Evolutionary conservation across 139 green algal genomes (phyloP).

Genomic region (Chlorella sp.): DNA sequence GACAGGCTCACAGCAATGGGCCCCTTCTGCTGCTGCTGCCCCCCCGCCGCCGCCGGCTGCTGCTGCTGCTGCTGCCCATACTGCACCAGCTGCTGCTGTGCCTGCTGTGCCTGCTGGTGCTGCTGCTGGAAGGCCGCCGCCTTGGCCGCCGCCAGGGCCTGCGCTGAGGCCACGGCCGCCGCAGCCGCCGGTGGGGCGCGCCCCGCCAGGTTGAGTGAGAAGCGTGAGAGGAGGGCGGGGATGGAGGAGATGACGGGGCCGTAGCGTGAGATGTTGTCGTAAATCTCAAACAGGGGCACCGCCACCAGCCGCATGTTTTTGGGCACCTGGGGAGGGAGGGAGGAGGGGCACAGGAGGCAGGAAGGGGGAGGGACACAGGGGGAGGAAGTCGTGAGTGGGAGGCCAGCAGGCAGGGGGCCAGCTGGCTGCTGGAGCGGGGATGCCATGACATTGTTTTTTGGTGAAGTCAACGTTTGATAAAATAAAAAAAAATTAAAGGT

Average conservation of each 20-base stretch:
- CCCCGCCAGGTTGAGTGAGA: conserved; percentile 67
- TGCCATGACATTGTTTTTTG: too few relatives aligned
- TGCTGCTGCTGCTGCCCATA: conserved; percentile 21
- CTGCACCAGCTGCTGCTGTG: conserved; percentile 21
- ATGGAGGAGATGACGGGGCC: conserved; percentile 84
- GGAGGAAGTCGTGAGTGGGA: not conserved
- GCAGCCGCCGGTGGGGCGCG: not conserved
- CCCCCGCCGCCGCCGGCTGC: not conserved
- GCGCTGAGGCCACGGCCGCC: conserved; percentile 1
- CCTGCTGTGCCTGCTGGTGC: conserved; percentile 17
- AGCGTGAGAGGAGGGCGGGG: conserved; percentile 83
- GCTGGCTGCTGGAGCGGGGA: not conserved
- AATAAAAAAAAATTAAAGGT: too few relatives aligned
- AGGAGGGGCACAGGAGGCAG: not conserved
- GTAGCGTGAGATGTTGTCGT: conserved; percentile 89
- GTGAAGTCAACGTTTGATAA: too few relatives aligned
- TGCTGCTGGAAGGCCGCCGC: not conserved
- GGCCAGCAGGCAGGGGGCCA: not conserved
- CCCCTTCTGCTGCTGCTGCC: conserved; percentile 18
- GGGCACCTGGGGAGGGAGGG: conserved; percentile 74
- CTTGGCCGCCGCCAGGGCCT: not conserved
- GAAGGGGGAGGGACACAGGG: not conserved
- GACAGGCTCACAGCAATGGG: conserved; percentile 32
- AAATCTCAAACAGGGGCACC: conserved; percentile 96
- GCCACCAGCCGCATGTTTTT: conserved; percentile 94